Evolutionary conservation across 208 protist genomes (phyloP).

Genomic region (Crithidia expoeki): DNA sequence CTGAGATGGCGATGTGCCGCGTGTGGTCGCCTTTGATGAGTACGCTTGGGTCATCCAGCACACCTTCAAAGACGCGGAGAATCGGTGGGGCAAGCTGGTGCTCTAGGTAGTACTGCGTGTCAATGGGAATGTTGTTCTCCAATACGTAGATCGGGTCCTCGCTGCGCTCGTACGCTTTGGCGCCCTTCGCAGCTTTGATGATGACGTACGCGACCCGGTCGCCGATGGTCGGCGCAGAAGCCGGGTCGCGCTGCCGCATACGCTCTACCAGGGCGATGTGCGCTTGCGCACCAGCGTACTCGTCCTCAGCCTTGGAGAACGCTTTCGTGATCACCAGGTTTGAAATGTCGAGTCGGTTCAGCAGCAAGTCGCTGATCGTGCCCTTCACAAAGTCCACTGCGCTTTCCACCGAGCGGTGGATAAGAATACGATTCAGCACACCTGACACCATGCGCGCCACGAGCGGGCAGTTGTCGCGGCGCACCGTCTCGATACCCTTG

Average conservation of each 20-base stretch:
- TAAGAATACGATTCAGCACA: slow-evolving; percentile 86
- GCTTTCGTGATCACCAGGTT: slow-evolving; percentile 88
- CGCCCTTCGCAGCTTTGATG: slow-evolving; percentile 76
- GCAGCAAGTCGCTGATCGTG: slow-evolving; percentile 85
- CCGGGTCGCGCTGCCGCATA: slow-evolving; percentile 85
- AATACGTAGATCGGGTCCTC: slow-evolving; percentile 99
- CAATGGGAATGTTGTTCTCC: slow-evolving; percentile 90
- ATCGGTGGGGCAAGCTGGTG: slow-evolving; percentile 87
- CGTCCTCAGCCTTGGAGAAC: slow-evolving; percentile 93
- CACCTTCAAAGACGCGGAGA: slow-evolving; percentile 94
- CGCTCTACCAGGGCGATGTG: slow-evolving; percentile 88
- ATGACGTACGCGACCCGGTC: slow-evolving; percentile 90
- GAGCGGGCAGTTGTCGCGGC: slow-evolving; percentile 99
- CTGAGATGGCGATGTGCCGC: slow-evolving; percentile 93
- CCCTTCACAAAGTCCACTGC: slow-evolving; percentile 92
- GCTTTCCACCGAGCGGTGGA: slow-evolving; percentile 84
- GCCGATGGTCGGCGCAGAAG: slow-evolving; percentile 81
- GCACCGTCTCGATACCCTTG: slow-evolving; percentile 99
- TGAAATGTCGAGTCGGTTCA: slow-evolving; percentile 87
- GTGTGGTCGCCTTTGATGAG: slow-evolving; percentile 98
- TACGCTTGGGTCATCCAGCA: slow-evolving; percentile 93
- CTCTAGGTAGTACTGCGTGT: slow-evolving; percentile 91
- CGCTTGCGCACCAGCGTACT: slow-evolving; percentile 93
- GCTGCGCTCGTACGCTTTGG: slow-evolving; percentile 98
- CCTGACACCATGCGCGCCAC: slow-evolving; percentile 84